Evolutionary conservation across 495 filamentous ascomycete genomes (phyloP), one percentile per base, ranked within the genome.

Genomic region (Aspergillus conjunctus): DNA sequence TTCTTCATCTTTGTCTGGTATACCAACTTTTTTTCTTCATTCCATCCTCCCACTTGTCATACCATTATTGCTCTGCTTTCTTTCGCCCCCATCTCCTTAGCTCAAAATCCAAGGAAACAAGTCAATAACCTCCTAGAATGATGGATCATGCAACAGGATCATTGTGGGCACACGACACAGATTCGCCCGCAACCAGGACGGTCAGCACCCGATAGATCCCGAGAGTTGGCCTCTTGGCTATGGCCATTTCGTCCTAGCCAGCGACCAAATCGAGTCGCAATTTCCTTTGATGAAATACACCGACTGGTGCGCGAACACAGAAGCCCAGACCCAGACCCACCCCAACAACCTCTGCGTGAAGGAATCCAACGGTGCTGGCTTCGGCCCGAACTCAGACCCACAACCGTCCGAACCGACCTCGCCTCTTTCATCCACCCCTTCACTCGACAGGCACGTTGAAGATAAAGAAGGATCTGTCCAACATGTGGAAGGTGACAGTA

Each of bases 281-380:
- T 97, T 97, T 67, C 92, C 92, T 0, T 79, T 91, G 67, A 84
- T 85, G 52, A 93, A 93, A 71, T 97, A 96, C 77, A 95, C 94
- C 75, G 80, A 79, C 54, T 97, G 92, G 92, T 83, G 26, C 26
- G 26, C 26, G 26, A 5, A 26, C 26, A 26, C 26, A 26, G 26
- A 26, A 26, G 26, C 26, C 26, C 89, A 58, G 78, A 87, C 48
- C 32, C n/a, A 18, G 54, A 31, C 41, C 49, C 10, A 41, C 37
- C 30, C 26, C 2, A 8, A 54, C 7, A 30, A 37, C 15, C 20
- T 44, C 49, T 21, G 26, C 49, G 30, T 15, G 26, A 31, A 51
- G 30, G 49, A 32, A 7, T 15, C 15, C 4, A 11, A 31, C 26
- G 49, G 30, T 31, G n/a, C 8, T 15, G 21, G 30, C n/a, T 10